Evolutionary conservation across 306 rosid genomes (phyloP), one percentile per base, ranked within the genome.

Genomic region (Canavalia gladiata): DNA sequence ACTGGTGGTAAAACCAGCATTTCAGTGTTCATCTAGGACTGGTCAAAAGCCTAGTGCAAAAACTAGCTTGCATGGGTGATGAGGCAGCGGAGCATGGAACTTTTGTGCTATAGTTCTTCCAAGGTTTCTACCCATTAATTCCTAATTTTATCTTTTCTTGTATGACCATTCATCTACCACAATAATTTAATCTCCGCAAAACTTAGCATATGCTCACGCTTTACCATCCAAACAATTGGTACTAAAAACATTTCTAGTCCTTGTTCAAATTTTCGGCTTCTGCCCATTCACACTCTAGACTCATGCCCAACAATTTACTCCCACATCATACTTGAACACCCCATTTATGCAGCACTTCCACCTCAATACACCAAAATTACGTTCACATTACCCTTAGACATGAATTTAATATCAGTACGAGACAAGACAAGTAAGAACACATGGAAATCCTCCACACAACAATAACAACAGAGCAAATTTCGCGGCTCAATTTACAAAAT

Each of bases 261-360:
- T 35, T 7, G 52, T 30, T 12, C 43, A 39, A 50, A 68, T 68
- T 62, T 51, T 50, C 39, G 25, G 25, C 25, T 18, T 18, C 25
- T 18, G 25, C 25, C 25, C 25, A 18, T 18, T 59, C 28, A 45
- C 50, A 37, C 54, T 42, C 41, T 4, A 42, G 11, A 18, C 64
- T 45, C 6, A 45, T 52, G 42, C 28, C 51, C 66, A 66, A 75
- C 79, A 74, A 57, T 25, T 18, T 45, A 4, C 11, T 74, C 67
- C 55, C 33, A 37, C 30, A 57, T 74, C 46, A 6, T 42, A 76
- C 18, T 8, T 9, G 1, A 43, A 45, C 46, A 66, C 46, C 73
- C 60, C 2, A 3, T 46, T 59, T 3, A 31, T 4, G 11, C 73
- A 70, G 13, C 66, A 68, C 30, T 82, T 68, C 72, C 62, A 66